Percentiles rank a stretch among this genome's conserved stretches.
These are phyloP conservation scores for Apiospora kogelbergensis DNA, from an alignment of 2,329 filamentous ascomycete genomes.

Conservation along the genomic window DNA sequence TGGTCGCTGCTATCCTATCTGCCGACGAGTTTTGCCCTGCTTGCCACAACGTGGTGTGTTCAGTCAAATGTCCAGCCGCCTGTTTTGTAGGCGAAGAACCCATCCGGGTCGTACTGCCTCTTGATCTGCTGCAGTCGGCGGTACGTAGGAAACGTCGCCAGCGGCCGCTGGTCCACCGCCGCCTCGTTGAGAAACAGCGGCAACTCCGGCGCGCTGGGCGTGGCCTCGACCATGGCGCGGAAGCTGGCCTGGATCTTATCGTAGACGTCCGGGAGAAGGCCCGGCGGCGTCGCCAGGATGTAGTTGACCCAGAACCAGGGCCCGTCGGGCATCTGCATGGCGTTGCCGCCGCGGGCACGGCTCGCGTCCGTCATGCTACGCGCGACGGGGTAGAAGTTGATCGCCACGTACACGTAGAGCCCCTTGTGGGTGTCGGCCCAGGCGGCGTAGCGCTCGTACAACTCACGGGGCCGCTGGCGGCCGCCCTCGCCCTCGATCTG, in stretches of 20 bases:
- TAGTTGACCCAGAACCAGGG: constrained; percentile 34
- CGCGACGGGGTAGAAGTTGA: constrained; percentile 31
- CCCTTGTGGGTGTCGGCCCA: constrained; percentile 33
- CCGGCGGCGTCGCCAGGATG: constrained; percentile 25
- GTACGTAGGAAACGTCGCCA: constrained; percentile 32
- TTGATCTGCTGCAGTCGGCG: constrained; percentile 35
- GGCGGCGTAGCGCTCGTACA: constrained; percentile 26
- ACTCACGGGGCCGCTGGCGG: constrained; percentile 9
- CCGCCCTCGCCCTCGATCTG: constrained; percentile 24
- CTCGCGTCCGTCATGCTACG: constrained; percentile 32
- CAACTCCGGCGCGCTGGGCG: constrained; percentile 26
- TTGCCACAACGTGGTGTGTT: background rate
- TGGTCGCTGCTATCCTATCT: background rate
- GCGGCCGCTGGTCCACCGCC: constrained; percentile 23
- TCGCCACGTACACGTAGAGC: constrained; percentile 22
- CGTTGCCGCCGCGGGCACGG: constrained; percentile 31
- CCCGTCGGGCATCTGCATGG: constrained; percentile 35
- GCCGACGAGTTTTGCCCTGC: background rate
- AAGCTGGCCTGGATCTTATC: constrained; percentile 30
- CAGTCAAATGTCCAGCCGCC: constrained; percentile 30
- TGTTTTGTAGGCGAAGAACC: constrained; percentile 27
- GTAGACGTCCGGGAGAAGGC: constrained; percentile 24
- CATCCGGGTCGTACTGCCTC: constrained; percentile 38
- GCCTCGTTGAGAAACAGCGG: constrained; percentile 32
- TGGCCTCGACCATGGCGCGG: constrained; percentile 27